phyloP scores from a whole-genome alignment of 164 flowering plant genomes.

The Berberis vulgaris region DNA sequence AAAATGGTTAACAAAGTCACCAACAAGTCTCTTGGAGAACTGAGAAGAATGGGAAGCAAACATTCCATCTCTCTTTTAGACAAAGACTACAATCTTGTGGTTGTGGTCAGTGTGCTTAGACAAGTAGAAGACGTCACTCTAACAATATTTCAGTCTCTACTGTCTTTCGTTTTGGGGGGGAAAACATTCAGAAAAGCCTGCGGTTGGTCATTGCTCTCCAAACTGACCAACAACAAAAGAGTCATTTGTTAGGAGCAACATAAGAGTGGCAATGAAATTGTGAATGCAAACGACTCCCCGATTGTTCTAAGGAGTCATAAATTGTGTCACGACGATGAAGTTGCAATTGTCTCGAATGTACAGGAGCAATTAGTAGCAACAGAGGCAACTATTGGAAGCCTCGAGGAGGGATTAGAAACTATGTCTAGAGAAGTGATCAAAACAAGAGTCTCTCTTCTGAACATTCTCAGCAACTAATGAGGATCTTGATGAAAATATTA shows the following conservation, averaged over 20 bases:
- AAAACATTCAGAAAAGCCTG: neutral
- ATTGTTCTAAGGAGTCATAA: conserved; percentile 2
- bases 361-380: conserved; percentile 11
- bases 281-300: conserved; percentile 18
- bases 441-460: conserved; percentile 29
- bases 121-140: conserved; percentile 8
- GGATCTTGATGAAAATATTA: neutral
- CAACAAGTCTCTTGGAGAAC: conserved; percentile 1
- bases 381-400: conserved; percentile 16
- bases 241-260: conserved; percentile 5
- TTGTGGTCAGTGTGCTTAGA: conserved; percentile 2
- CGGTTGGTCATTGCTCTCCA: conserved; percentile 19
- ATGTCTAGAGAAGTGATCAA: conserved; percentile 23
- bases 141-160: conserved; percentile 4
- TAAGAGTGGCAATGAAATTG: conserved; percentile 10
- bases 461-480: conserved; percentile 3
- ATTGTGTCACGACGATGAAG: neutral
- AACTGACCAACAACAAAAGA: conserved; percentile 13
- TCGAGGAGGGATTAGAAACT: conserved; percentile 24
- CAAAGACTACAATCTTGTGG: conserved; percentile 1
- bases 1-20: conserved; percentile 5
- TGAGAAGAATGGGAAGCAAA: conserved; percentile 1
- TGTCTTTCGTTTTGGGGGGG: neutral
- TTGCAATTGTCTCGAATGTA: neutral
- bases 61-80: neutral